Conservation (phyloP, 2,329 filamentous ascomycete species). For the Ophiostoma tasmaniense region DNA sequence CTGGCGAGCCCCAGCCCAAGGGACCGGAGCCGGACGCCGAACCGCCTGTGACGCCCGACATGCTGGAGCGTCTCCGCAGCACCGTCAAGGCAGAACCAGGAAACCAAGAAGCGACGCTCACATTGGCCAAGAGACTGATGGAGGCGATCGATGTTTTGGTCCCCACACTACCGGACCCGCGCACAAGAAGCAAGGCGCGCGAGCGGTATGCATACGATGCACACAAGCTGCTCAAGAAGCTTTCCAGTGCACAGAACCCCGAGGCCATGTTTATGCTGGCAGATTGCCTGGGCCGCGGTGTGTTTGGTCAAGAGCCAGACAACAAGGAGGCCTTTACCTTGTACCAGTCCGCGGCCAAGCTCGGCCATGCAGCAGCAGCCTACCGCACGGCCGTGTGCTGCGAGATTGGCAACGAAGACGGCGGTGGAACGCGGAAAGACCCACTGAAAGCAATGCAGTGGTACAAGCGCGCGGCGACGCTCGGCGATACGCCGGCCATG, state of each 20-base stretch:
- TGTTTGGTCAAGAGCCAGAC: slow-evolving; percentile 70
- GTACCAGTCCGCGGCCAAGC: slow-evolving; percentile 89
- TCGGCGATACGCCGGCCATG: slow-evolving; percentile 90
- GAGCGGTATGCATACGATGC: slow-evolving; percentile 81
- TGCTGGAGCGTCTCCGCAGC: slow-evolving; percentile 67
- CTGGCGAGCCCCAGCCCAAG: background rate
- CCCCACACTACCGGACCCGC: slow-evolving; percentile 55
- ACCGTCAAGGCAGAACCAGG: slow-evolving; percentile 60
- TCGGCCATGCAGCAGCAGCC: slow-evolving; percentile 75
- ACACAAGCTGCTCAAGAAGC: slow-evolving; percentile 84
- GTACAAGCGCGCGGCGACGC: slow-evolving; percentile 86
- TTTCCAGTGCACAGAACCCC: slow-evolving; percentile 61
- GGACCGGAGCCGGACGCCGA: slow-evolving; percentile 16
- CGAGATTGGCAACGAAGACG: slow-evolving; percentile 89
- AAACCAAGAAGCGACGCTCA: slow-evolving; percentile 63
- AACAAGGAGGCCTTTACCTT: slow-evolving; percentile 87
- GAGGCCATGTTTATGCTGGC: slow-evolving; percentile 93
- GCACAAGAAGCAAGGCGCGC: slow-evolving; percentile 62
- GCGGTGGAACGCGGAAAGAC: slow-evolving; percentile 84
- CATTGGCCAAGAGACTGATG: slow-evolving; percentile 72
- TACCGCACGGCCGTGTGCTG: slow-evolving; percentile 96
- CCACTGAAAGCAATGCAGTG: slow-evolving; percentile 93
- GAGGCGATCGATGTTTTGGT: slow-evolving; percentile 76
- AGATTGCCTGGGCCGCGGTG: slow-evolving; percentile 77
- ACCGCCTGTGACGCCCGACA: slow-evolving; percentile 62